Conservation (phyloP, 306 rosid species). For the Casuarina equisetifolia region DNA sequence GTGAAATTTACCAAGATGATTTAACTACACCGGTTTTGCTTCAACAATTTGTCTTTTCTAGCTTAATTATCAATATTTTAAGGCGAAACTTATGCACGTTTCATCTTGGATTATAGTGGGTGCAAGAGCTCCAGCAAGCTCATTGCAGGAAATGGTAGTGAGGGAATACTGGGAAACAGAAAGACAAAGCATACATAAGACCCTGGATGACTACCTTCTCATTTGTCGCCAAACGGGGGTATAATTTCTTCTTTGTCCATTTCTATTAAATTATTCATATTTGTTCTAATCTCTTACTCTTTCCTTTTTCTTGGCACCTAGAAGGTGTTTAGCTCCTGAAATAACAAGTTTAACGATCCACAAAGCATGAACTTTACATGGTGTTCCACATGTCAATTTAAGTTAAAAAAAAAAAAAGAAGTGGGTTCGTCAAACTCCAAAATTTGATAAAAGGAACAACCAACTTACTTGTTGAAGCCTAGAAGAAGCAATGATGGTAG, state of each 20-base stretch:
- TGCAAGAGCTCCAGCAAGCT: conserved; percentile 53
- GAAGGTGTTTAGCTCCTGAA: no score
- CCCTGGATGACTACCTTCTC: conserved; percentile 51
- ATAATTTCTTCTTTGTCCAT: conserved; percentile 19
- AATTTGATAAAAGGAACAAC: no score
- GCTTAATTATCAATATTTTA: neutral
- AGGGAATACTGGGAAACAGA: conserved; percentile 53
- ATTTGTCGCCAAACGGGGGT: conserved; percentile 75
- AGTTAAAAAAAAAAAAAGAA: no score
- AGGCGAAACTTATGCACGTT: conserved; percentile 5
- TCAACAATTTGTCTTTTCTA: neutral
- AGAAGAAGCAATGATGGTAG: no score
- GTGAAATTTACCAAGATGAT: neutral
- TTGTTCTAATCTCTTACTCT: conserved; percentile 8
- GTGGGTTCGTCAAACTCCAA: no score
- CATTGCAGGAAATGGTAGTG: conserved; percentile 51
- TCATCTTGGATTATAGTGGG: conserved; percentile 55
- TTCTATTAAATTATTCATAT: neutral
- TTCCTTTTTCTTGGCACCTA: no score
- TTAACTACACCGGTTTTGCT: no score
- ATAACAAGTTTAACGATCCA: neutral
- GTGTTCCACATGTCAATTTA: no score
- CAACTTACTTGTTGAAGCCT: no score
- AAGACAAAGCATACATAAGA: conserved; percentile 54
- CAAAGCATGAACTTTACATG: no score